Conservation (phyloP, 495 filamentous ascomycete species). For the Neurospora terricola region DNA sequence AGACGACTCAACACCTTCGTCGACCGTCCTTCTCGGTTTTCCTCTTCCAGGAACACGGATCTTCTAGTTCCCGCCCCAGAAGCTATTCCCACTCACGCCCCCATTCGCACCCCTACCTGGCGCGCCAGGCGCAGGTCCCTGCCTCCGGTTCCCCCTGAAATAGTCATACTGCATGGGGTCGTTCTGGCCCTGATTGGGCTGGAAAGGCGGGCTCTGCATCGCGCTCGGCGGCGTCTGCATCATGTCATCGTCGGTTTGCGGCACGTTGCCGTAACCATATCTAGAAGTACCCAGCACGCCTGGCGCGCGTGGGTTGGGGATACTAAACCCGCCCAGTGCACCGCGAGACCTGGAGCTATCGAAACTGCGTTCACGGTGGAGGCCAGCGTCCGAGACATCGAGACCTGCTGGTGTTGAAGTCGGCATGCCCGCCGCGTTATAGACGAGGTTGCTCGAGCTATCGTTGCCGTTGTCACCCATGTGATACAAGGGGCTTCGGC, state of each 20-base stretch:
- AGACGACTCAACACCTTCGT: not conserved
- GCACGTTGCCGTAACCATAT: conserved; percentile 41
- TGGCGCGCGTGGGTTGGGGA: conserved; percentile 18
- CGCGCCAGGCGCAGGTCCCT: conserved; percentile 6
- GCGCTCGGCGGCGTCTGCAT: conserved; percentile 17
- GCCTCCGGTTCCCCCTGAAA: conserved; percentile 15
- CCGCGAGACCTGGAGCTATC: conserved; percentile 14
- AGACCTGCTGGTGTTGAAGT: conserved; percentile 20
- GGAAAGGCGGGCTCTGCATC: not conserved
- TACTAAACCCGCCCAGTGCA: conserved; percentile 3
- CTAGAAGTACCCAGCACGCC: conserved; percentile 42
- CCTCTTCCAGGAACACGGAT: not conserved
- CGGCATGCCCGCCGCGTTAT: conserved; percentile 32
- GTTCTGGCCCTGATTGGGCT: conserved; percentile 2
- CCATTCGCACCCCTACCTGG: conserved; percentile 7
- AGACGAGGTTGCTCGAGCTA: conserved; percentile 33
- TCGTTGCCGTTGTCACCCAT: conserved; percentile 37
- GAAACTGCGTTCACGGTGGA: conserved; percentile 23
- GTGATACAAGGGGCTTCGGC: conserved; percentile 29
- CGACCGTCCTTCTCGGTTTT: not conserved
- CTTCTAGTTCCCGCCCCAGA: conserved; percentile 19
- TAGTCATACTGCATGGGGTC: conserved; percentile 26
- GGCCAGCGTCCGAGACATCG: conserved; percentile 7
- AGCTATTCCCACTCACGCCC: not conserved
- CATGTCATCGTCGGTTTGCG: conserved; percentile 33